phyloP scores from a whole-genome alignment of 495 filamentous ascomycete species.

The Penicillium robsamsonii region DNA sequence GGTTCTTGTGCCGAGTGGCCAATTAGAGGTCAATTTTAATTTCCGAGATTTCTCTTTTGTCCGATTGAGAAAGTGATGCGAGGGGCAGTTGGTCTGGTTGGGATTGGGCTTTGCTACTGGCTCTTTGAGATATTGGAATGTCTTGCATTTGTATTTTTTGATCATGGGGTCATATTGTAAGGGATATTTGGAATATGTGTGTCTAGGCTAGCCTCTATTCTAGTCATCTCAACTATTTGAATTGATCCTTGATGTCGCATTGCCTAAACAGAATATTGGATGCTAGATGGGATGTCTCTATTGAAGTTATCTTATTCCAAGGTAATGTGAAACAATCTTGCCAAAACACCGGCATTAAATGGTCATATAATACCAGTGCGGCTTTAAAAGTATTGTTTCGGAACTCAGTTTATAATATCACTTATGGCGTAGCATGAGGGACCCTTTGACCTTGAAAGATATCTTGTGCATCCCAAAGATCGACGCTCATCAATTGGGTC shows the following conservation, averaged over 20 bases:
- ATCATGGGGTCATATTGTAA: neutral
- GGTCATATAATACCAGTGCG: neutral
- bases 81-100: conserved; percentile 14
- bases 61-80: conserved; percentile 19
- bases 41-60: conserved; percentile 19
- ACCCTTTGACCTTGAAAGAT: neutral
- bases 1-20: conserved; percentile 41
- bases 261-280: neutral
- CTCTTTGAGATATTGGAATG: neutral
- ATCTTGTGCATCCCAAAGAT: neutral
- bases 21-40: conserved; percentile 13
- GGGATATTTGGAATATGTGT: neutral
- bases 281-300: neutral
- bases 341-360: neutral
- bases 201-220: neutral
- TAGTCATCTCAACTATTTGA: neutral
- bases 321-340: neutral
- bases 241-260: neutral
- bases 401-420: neutral
- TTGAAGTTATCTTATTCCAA: neutral
- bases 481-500: neutral
- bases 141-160: neutral
- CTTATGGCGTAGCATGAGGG: neutral
- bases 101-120: neutral
- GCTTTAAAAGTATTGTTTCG: neutral